Evolutionary conservation across 2,329 filamentous ascomycete species (phyloP).

Genomic region (Alternaria rosae): DNA sequence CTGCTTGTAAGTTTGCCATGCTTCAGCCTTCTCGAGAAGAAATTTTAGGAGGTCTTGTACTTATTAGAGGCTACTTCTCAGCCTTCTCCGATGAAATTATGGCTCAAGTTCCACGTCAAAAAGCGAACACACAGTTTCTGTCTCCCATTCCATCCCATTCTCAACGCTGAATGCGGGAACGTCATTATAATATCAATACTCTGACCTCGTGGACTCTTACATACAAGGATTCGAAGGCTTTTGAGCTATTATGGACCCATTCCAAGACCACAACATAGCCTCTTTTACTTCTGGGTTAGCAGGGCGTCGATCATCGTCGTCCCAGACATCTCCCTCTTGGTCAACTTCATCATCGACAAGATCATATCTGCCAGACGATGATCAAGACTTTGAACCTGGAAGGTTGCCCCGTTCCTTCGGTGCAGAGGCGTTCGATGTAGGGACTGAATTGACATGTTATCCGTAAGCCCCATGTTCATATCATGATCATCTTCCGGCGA

Average conservation of each 20-base stretch:
- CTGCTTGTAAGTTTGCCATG: not conserved
- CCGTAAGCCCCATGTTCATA: not conserved
- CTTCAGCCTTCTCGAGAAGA: not conserved
- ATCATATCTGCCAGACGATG: not conserved
- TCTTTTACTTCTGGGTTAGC: not conserved
- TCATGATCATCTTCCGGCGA: not conserved
- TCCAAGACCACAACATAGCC: not conserved
- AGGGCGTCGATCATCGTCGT: not conserved
- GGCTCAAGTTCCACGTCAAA: not conserved
- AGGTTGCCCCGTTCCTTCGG: not conserved
- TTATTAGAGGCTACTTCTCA: not conserved
- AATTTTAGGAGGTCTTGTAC: not conserved
- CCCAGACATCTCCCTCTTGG: not conserved
- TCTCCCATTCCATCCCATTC: not conserved
- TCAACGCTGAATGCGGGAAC: not conserved
- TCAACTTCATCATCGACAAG: not conserved
- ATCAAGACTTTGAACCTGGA: not conserved
- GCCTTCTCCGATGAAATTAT: not conserved
- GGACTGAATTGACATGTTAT: not conserved
- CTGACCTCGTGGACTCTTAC: not conserved
- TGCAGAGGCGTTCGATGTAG: not conserved
- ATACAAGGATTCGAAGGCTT: not conserved
- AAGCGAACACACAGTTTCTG: not conserved
- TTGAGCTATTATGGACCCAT: not conserved
- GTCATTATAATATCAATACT: not conserved